These are phyloP conservation scores for Kondoa subrosea DNA, from an alignment of 768 basidiomycete genomes.

Conservation along the genomic window DNA sequence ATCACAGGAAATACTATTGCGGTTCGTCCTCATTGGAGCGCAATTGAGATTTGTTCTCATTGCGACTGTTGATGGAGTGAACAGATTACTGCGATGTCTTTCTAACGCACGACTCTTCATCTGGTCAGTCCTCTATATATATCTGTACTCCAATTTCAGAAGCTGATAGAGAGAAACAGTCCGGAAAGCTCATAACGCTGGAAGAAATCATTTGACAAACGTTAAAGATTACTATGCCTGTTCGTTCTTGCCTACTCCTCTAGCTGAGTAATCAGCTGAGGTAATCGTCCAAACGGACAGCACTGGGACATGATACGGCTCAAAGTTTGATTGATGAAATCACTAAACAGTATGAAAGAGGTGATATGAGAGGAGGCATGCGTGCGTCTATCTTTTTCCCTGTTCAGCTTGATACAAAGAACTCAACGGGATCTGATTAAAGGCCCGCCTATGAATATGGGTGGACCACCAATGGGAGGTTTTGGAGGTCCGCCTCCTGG, in stretches of 20 bases:
- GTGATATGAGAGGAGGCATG: slow-evolving; percentile 30
- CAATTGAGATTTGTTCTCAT: background rate
- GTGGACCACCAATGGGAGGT: background rate
- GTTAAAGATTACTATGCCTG: slow-evolving; percentile 95
- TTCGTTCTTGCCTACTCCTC: slow-evolving; percentile 28
- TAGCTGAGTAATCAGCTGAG: background rate
- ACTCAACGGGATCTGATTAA: background rate
- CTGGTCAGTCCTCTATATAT: slow-evolving; percentile 41
- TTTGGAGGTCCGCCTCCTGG: background rate
- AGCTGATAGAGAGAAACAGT: slow-evolving; percentile 39
- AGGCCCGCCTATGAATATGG: background rate
- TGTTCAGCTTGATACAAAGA: background rate
- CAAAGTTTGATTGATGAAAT: slow-evolving; percentile 98
- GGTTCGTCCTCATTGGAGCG: background rate
- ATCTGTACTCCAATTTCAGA: background rate
- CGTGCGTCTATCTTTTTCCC: background rate
- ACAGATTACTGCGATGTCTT: slow-evolving; percentile 32
- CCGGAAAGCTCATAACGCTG: slow-evolving; percentile 94
- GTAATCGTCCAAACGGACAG: no score
- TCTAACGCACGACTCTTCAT: slow-evolving; percentile 82
- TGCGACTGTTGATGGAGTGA: background rate
- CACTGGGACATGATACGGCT: slow-evolving; percentile 69
- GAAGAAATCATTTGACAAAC: slow-evolving; percentile 88
- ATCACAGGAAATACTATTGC: slow-evolving; percentile 8
- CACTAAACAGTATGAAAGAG: slow-evolving; percentile 74